A percentile compares a stretch with the other conserved stretches of the same genome.
Conservation (phyloP, 495 filamentous ascomycete genomes). For the Penicillium diatomitis region DNA sequence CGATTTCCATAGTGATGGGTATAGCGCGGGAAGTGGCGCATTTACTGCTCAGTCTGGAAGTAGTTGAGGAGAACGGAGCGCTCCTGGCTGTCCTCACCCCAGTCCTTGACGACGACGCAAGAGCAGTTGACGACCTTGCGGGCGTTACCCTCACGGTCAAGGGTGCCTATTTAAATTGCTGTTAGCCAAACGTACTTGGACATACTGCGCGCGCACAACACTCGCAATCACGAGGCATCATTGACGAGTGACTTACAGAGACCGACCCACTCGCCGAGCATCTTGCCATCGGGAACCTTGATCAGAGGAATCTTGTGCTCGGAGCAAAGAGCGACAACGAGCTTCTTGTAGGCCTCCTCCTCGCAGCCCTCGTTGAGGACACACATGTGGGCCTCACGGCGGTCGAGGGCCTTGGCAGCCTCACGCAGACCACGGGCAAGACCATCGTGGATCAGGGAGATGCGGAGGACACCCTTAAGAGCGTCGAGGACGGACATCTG, state of each 20-base stretch:
- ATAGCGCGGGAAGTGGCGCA: constrained; percentile 1
- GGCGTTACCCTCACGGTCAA: constrained; percentile 98
- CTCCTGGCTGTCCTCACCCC: constrained; percentile 99
- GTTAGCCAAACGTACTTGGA: constrained; percentile 12
- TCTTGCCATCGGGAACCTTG: constrained; percentile 99
- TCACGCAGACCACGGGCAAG: constrained; percentile 96
- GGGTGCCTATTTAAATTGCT: constrained; percentile 53
- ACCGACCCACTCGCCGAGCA: constrained; percentile 98
- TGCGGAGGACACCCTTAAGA: constrained; percentile 92
- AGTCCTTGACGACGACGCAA: constrained; percentile 97
- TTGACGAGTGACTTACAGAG: constrained; percentile 64
- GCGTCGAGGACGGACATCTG: constrained; percentile 98
- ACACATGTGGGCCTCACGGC: constrained; percentile 98
- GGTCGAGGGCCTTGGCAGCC: constrained; percentile 93
- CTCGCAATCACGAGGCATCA: constrained; percentile 3
- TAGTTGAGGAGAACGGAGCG: constrained; percentile 97
- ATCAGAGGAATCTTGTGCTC: constrained; percentile 99
- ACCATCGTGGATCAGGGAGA: constrained; percentile 98
- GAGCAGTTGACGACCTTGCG: constrained; percentile 99
- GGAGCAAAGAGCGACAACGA: constrained; percentile 92
- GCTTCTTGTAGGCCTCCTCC: constrained; percentile 99
- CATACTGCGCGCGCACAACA: neutral
- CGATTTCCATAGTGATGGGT: neutral
- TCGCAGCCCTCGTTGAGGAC: constrained; percentile 98
- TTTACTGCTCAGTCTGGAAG: constrained; percentile 86